Evolutionary conservation across 495 filamentous ascomycete genomes (phyloP).

Genomic region (Aspergillus sclerotiicarbonarius): DNA sequence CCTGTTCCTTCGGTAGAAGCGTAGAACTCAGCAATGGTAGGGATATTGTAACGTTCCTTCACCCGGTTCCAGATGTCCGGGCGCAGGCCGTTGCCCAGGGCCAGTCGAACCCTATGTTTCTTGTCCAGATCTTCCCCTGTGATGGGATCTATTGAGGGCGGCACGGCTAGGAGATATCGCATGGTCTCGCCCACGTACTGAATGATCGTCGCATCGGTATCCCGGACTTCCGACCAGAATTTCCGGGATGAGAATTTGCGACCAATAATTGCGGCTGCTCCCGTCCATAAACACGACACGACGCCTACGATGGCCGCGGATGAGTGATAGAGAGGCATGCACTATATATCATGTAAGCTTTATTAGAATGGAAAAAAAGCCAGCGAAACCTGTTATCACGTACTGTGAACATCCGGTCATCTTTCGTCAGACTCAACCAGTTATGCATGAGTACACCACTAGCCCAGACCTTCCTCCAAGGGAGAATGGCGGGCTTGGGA

Average conservation of each 20-base stretch:
- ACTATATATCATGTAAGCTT: conserved; percentile 40
- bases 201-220: conserved; percentile 72
- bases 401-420: conserved; percentile 82
- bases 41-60: conserved; percentile 82
- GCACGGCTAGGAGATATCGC: conserved; percentile 78
- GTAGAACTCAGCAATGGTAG: conserved; percentile 85
- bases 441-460: conserved; percentile 52
- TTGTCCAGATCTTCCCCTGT: conserved; percentile 75
- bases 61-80: conserved; percentile 91
- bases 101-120: conserved; percentile 73
- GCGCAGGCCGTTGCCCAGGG: conserved; percentile 88
- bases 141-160: conserved; percentile 58
- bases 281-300: conserved; percentile 52
- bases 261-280: conserved; percentile 68
- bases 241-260: conserved; percentile 77
- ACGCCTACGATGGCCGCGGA: conserved; percentile 76
- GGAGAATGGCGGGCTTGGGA: conserved; percentile 85
- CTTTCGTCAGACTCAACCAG: conserved; percentile 54
- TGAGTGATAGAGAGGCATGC: conserved; percentile 94
- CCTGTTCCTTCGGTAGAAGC: conserved; percentile 77
- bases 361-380: not conserved
- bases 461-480: conserved; percentile 65
- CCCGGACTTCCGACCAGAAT: conserved; percentile 80
- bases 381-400: conserved; percentile 8
- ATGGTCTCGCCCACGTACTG: conserved; percentile 97